phyloP scores from a whole-genome alignment of 2,329 filamentous ascomycete species.

The Fusarium liriodendri region DNA sequence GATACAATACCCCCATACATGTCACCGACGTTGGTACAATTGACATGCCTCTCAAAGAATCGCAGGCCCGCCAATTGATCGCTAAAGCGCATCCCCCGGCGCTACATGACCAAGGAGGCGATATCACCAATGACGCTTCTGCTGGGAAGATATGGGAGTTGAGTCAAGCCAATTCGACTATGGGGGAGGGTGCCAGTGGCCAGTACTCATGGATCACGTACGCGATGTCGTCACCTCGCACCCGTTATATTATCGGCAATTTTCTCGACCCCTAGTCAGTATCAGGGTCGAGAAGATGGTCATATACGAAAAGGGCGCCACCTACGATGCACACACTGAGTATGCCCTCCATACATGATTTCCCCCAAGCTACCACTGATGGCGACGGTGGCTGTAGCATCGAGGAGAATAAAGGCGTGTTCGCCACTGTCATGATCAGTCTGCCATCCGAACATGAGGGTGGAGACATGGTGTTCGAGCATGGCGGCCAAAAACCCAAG shows the following conservation, averaged over 20 bases:
- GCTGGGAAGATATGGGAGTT: background rate
- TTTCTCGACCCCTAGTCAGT: too few relatives aligned
- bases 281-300: background rate
- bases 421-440: background rate
- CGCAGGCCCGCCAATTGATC: background rate
- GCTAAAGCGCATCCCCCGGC: background rate
- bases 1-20: background rate
- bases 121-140: background rate
- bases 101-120: background rate
- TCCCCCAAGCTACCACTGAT: background rate
- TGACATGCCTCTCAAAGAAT: background rate
- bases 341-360: conserved; percentile 20
- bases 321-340: conserved; percentile 61
- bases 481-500: background rate
- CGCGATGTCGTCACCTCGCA: too few relatives aligned
- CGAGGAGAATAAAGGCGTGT: background rate
- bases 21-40: background rate
- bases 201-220: too few relatives aligned
- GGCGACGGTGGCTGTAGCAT: background rate
- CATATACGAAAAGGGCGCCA: conserved; percentile 55
- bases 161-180: background rate
- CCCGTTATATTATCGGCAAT: too few relatives aligned
- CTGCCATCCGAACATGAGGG: background rate
- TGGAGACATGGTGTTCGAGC: background rate
- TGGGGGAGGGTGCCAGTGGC: background rate